Percentiles rank a stretch among this genome's conserved stretches.
Evolutionary conservation across 805 yeast genomes (phyloP).

Genomic region (Metschnikowia chrysomelidarum): DNA sequence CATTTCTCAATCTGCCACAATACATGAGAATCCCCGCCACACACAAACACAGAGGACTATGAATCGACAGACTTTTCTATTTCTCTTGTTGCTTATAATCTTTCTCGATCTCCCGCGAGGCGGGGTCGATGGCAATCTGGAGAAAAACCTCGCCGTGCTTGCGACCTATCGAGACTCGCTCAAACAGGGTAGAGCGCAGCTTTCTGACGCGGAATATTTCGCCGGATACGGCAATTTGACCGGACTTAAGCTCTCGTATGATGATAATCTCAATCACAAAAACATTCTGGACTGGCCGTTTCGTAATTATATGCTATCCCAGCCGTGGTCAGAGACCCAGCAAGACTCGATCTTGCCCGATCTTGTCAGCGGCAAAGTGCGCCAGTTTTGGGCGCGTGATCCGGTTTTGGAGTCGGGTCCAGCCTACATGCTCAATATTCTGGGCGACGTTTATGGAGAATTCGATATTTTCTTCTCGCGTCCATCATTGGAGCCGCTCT

Average conservation of each 20-base stretch:
- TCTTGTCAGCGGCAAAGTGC: constrained; percentile 46
- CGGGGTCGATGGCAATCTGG: constrained; percentile 27
- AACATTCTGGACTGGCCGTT: constrained; percentile 58
- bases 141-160: constrained; percentile 27
- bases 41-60: constrained; percentile 1
- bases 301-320: constrained; percentile 42
- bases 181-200: constrained; percentile 14
- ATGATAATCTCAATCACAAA: constrained; percentile 49
- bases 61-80: constrained; percentile 36
- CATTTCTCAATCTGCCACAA: too few species aligned
- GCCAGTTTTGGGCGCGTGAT: constrained; percentile 49
- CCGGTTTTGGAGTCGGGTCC: constrained; percentile 12
- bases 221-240: constrained; percentile 69
- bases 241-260: constrained; percentile 66
- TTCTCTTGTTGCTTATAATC: constrained; percentile 31
- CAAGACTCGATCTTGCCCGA: constrained; percentile 60
- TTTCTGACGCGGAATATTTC: constrained; percentile 43
- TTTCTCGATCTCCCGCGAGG: constrained; percentile 33
- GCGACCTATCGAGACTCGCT: constrained; percentile 25
- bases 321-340: constrained; percentile 47
- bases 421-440: constrained; percentile 44
- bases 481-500: constrained; percentile 16
- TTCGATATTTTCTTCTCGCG: constrained; percentile 25
- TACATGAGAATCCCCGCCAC: background rate
- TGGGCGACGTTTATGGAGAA: constrained; percentile 47